Conservation (phyloP, 2,329 filamentous ascomycete genomes). For the Xenoacremonium recifei region DNA sequence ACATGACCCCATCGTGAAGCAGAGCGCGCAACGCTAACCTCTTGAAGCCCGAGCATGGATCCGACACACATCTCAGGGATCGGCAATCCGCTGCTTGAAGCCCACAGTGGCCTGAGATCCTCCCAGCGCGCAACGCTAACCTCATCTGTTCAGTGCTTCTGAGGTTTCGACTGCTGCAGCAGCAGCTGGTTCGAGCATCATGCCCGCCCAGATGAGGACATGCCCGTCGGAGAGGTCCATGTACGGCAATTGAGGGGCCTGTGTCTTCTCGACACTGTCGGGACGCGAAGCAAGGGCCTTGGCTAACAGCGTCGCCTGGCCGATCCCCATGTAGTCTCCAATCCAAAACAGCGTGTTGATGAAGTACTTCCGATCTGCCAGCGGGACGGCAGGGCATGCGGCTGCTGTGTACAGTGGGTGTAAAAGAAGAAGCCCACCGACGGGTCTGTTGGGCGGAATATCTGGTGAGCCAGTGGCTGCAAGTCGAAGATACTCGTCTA, state of each 20-base stretch:
- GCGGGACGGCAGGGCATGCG: background rate
- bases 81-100: too few species aligned
- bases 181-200: background rate
- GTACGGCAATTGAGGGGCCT: background rate
- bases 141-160: background rate
- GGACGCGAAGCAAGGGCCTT: background rate
- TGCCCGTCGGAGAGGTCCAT: background rate
- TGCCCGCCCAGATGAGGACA: constrained; percentile 1
- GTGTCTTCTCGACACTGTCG: background rate
- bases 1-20: too few species aligned
- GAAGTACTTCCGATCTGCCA: background rate
- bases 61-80: too few species aligned
- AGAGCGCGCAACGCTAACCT: background rate
- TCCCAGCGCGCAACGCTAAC: constrained; percentile 1
- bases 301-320: background rate
- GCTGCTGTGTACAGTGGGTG: background rate
- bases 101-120: too few species aligned
- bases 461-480: background rate
- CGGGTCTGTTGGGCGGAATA: background rate
- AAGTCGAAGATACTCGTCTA: constrained; percentile 1
- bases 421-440: background rate
- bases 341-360: background rate
- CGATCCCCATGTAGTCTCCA: background rate
- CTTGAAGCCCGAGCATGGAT: background rate
- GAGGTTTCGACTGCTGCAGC: background rate